A percentile compares a stretch with the other conserved stretches of the same genome.
phyloP scores from a whole-genome alignment of 108 stramenopile genomes.

The Nitzschia putrida region DNA sequence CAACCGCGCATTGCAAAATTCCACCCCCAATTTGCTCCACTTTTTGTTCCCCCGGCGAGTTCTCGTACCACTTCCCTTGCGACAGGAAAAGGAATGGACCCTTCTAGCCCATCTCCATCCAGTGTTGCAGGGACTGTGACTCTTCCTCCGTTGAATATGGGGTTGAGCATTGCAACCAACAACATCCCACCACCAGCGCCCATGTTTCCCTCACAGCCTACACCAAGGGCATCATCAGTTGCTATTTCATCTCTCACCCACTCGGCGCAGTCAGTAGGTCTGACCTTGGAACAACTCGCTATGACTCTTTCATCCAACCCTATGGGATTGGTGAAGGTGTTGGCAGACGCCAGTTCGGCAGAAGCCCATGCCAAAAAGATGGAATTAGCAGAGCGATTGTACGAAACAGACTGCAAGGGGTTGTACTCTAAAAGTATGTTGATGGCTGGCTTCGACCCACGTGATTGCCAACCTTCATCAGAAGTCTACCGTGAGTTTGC shows the following conservation, averaged over 20 bases:
- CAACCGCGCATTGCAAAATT: constrained; percentile 37
- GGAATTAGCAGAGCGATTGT: constrained; percentile 36
- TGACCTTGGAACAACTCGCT: constrained; percentile 56
- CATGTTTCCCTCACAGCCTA: constrained; percentile 6
- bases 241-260: constrained; percentile 44
- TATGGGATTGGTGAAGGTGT: constrained; percentile 31
- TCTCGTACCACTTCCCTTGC: not conserved
- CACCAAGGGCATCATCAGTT: constrained; percentile 35
- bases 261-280: constrained; percentile 44
- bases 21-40: constrained; percentile 40
- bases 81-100: not conserved
- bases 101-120: not conserved
- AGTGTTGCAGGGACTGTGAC: not conserved
- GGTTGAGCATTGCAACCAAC: not conserved
- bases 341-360: constrained; percentile 16
- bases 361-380: constrained; percentile 15
- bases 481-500: constrained; percentile 46
- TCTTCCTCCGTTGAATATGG: not conserved
- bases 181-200: not conserved
- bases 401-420: constrained; percentile 30
- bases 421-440: constrained; percentile 49
- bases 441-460: constrained; percentile 41
- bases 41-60: constrained; percentile 31
- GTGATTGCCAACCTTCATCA: constrained; percentile 29
- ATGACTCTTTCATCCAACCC: constrained; percentile 33